Conservation (phyloP, 2,329 filamentous ascomycete species). For the Hirsutella thompsonii region DNA sequence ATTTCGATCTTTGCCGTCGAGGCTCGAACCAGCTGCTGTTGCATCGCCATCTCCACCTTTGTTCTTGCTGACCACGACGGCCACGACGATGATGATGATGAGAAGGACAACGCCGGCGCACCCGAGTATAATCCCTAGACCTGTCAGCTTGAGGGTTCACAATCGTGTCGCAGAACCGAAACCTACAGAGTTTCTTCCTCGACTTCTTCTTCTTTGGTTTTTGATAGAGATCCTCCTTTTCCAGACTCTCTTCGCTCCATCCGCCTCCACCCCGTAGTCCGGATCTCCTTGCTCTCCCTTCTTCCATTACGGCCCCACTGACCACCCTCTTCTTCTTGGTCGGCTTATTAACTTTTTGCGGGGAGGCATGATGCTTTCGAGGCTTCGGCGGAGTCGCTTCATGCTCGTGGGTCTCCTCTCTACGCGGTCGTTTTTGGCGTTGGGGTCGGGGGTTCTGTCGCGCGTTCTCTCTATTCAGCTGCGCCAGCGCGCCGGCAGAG, state of each 20-base stretch:
- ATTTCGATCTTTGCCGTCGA: slow-evolving; percentile 38
- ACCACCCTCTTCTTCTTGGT: slow-evolving; percentile 48
- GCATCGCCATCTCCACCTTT: slow-evolving; percentile 16
- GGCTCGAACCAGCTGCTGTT: slow-evolving; percentile 17
- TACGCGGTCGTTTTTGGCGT: slow-evolving; percentile 11
- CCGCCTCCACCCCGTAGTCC: slow-evolving; percentile 30
- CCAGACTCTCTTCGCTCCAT: slow-evolving; percentile 28
- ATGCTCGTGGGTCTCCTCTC: slow-evolving; percentile 4
- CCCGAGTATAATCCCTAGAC: slow-evolving; percentile 41
- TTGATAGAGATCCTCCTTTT: slow-evolving; percentile 35
- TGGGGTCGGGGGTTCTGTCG: slow-evolving; percentile 34
- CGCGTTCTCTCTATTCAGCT: slow-evolving; percentile 48
- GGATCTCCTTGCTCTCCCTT: slow-evolving; percentile 35
- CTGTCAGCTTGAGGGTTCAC: slow-evolving; percentile 9
- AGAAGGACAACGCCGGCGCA: slow-evolving; percentile 39
- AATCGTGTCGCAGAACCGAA: no score
- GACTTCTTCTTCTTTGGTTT: slow-evolving; percentile 29
- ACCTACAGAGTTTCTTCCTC: slow-evolving; percentile 50
- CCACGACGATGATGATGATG: slow-evolving; percentile 55
- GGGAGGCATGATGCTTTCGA: slow-evolving; percentile 13
- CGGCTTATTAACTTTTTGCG: slow-evolving; percentile 12
- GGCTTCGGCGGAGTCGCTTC: slow-evolving; percentile 11
- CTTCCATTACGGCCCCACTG: slow-evolving; percentile 57
- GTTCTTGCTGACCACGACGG: slow-evolving; percentile 53
- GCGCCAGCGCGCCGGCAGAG: slow-evolving; percentile 47